Base-by-base conservation (phyloP, 192 early-diverging fungal species). In the Podochytrium sp. region DNA sequence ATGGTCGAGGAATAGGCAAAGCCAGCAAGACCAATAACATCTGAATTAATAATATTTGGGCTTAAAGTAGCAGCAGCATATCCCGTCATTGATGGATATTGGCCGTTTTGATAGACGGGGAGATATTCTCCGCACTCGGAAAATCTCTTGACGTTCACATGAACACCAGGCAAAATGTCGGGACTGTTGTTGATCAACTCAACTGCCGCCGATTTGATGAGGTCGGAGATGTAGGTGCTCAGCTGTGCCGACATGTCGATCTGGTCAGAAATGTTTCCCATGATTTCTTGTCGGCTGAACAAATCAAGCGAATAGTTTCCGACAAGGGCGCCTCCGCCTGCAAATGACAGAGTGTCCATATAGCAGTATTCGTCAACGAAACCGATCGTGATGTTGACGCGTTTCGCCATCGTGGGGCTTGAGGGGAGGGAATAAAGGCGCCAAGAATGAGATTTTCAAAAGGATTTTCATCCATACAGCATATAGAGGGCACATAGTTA, bases 141-240 rank as follows among this genome's bases (percentile, higher is more conserved):
- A 35, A 61, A 61, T 32, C 59, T 20, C 59, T 61, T 61, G 2
- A 61, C 7, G 38, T 61, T 61, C 12, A 61, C 59, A 55, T 23
- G 52, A 55, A 35, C 59, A 18, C 59, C 59, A 2, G 59, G 59
- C 59, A 61, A 35, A 29, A 57, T 57, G 18, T 18, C 18, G n/a
- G 55, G 55, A 30, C 29, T 29, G 25, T 35, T 61, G 25, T 61
- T 61, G 59, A 61, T 35, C 14, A 38, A 35, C n/a, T 61, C 59
- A 5, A 61, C 59, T 37, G 59, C 59, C 25, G 59, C 59, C 12
- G 12, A 12, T 33, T 20, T 14, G 20, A 35, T 20, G 7, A 61
- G 35, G 20, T 61, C 59, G 25, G 12, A 20, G 12, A 38, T 12
- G 7, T 2, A 61, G 2, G 35, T 37, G 33, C 59, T 6, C 23